These are phyloP conservation scores for Straminergon stramineum DNA, from an alignment of 225 moss, liverwort and hornwort genomes.

Conservation along the genomic window DNA sequence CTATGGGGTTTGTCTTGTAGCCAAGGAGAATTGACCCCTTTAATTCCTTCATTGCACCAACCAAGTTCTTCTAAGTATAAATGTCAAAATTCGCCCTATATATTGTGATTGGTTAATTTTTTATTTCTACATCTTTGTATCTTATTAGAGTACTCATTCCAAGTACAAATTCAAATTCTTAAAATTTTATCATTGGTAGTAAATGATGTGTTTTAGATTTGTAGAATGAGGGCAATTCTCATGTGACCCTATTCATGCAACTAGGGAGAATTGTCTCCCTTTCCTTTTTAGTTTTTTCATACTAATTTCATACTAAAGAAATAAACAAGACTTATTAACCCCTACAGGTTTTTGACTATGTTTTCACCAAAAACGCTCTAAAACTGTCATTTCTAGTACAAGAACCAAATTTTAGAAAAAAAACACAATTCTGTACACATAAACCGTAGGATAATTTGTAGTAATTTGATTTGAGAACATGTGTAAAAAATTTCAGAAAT, in stretches of 20 bases:
- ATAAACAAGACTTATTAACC: neutral
- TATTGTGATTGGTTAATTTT: neutral
- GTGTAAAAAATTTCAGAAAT: too few species aligned
- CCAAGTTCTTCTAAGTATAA: neutral
- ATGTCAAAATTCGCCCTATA: neutral
- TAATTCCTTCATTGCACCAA: neutral
- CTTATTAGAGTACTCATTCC: neutral
- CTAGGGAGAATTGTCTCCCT: too few species aligned
- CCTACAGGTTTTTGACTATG: too few species aligned
- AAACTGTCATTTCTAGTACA: too few species aligned
- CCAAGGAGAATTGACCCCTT: too few species aligned
- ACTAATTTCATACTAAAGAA: neutral
- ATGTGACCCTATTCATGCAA: fast-evolving
- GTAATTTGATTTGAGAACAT: too few species aligned
- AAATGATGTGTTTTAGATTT: neutral
- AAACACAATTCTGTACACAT: too few species aligned
- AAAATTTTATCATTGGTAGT: neutral
- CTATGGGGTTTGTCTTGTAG: too few species aligned
- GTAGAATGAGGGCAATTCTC: neutral
- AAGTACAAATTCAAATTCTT: neutral
- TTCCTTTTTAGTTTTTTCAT: neutral
- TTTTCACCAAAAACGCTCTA: too few species aligned
- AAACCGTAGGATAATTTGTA: too few species aligned
- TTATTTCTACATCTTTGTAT: neutral
- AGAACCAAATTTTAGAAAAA: too few species aligned